Conservation (phyloP, 768 basidiomycete species). For the Arthromyces matolae region DNA sequence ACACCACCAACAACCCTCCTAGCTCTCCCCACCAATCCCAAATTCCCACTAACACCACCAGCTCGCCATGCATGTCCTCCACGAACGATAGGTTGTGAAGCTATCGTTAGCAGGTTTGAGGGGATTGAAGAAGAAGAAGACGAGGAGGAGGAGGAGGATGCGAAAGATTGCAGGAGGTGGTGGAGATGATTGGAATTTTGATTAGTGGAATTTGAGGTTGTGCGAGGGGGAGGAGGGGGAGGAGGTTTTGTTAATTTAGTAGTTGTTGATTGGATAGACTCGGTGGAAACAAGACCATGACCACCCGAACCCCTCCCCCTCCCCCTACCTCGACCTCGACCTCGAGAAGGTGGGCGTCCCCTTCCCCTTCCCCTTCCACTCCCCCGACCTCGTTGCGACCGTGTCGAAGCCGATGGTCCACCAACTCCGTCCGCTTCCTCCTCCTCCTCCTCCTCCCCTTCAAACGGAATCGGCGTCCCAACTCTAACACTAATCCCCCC, state of each 20-base stretch:
- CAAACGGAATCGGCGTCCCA: background rate
- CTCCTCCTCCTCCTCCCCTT: too few relatives aligned
- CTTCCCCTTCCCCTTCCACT: conserved; percentile 13
- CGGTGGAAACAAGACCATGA: background rate
- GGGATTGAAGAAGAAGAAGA: conserved; percentile 30
- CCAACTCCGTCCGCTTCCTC: too few relatives aligned
- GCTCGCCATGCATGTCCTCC: conserved; percentile 33
- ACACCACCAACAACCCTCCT: conserved; percentile 50
- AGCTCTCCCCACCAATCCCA: conserved; percentile 42
- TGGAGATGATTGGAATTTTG: background rate
- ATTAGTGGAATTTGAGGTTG: background rate
- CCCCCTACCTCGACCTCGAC: background rate
- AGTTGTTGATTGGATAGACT: background rate
- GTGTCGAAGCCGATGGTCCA: background rate
- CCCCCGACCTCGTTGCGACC: background rate
- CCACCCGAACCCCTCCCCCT: conserved; percentile 15
- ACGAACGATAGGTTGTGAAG: conserved; percentile 51
- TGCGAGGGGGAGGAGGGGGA: too few relatives aligned
- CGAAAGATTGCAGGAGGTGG: background rate
- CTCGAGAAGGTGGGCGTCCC: background rate
- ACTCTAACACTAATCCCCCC: background rate
- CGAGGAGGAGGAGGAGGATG: background rate
- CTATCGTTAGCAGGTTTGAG: conserved; percentile 34
- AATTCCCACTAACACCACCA: conserved; percentile 51
- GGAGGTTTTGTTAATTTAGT: too few relatives aligned